A percentile compares a stretch with the other conserved stretches of the same genome.
Evolutionary conservation across 441 rosid species (phyloP).

Genomic region (California macrophylla): DNA sequence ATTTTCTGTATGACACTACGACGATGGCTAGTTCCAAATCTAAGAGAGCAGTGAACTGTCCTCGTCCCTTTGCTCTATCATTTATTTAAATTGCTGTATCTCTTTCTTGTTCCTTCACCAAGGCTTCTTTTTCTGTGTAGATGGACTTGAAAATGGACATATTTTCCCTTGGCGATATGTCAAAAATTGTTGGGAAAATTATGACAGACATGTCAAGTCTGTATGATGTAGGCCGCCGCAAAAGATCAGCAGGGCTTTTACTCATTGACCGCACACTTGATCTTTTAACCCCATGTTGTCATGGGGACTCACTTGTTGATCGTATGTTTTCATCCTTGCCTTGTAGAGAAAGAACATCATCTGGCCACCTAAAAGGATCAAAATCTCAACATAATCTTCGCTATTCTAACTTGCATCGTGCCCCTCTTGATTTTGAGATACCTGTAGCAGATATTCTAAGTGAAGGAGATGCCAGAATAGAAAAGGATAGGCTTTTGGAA

Average conservation of each 20-base stretch:
- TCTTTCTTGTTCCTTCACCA: constrained; percentile 1
- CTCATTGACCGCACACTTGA: constrained; percentile 86
- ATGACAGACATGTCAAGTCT: constrained; percentile 97
- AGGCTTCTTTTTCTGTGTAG: constrained; percentile 33
- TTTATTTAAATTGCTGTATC: background rate
- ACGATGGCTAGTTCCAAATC: too few species aligned
- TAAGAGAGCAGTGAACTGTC: too few species aligned
- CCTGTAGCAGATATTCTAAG: constrained; percentile 53
- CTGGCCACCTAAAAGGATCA: constrained; percentile 19
- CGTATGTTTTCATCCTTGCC: constrained; percentile 70
- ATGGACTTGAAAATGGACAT: constrained; percentile 95
- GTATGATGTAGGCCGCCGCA: constrained; percentile 90
- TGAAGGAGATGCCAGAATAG: constrained; percentile 36
- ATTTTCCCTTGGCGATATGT: constrained; percentile 77
- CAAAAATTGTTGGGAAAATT: constrained; percentile 79
- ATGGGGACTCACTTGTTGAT: constrained; percentile 80
- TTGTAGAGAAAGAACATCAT: constrained; percentile 46
- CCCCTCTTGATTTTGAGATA: constrained; percentile 66
- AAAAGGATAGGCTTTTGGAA: constrained; percentile 36
- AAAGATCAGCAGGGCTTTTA: constrained; percentile 75
- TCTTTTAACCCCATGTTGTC: constrained; percentile 87
- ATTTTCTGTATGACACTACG: too few species aligned
- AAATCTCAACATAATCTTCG: constrained; percentile 27
- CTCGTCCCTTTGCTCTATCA: too few species aligned
- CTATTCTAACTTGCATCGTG: constrained; percentile 38